Percentiles rank a stretch among this genome's conserved stretches.
phyloP scores from a whole-genome alignment of 345 rosid genomes.

The Toxicodendron radicans region DNA sequence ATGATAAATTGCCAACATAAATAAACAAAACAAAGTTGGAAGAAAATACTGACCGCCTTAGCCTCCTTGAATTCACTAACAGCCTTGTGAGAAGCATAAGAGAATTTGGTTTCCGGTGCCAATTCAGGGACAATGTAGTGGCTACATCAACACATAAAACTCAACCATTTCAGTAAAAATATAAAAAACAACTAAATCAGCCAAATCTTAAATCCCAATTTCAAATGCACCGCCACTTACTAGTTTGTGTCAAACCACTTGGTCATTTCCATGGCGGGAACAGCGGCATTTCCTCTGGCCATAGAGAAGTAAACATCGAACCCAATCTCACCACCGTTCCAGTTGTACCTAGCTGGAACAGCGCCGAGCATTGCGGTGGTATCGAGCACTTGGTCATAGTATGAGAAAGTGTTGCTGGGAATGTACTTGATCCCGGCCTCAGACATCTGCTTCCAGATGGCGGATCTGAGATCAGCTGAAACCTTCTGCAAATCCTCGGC shows the following conservation, averaged over 20 bases:
- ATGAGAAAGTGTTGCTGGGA: conserved; percentile 95
- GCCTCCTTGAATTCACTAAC: conserved; percentile 94
- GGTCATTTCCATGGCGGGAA: conserved; percentile 99
- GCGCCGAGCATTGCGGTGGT: conserved; percentile 95
- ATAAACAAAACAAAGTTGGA: not conserved
- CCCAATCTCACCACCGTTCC: conserved; percentile 86
- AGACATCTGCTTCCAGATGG: conserved; percentile 96
- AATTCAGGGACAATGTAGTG: conserved; percentile 95
- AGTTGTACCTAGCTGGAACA: conserved; percentile 85
- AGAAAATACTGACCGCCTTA: conserved; percentile 60
- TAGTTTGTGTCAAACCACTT: conserved; percentile 99
- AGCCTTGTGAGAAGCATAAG: conserved; percentile 97
- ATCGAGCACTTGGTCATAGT: conserved; percentile 90
- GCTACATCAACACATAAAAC: conserved; percentile 42
- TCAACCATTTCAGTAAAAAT: conserved; percentile 2
- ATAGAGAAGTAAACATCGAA: conserved; percentile 83
- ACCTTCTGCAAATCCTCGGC: conserved; percentile 90
- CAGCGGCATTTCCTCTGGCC: conserved; percentile 98
- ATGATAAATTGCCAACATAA: not conserved
- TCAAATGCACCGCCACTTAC: conserved; percentile 59
- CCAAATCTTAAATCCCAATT: not conserved
- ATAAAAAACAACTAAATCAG: not conserved
- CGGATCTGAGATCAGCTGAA: conserved; percentile 76
- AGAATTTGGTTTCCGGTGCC: conserved; percentile 89
- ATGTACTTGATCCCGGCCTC: conserved; percentile 81